Evolutionary conservation across 306 rosid species (phyloP), one percentile per base, ranked within the genome.

Genomic region (Malus orientalis): DNA sequence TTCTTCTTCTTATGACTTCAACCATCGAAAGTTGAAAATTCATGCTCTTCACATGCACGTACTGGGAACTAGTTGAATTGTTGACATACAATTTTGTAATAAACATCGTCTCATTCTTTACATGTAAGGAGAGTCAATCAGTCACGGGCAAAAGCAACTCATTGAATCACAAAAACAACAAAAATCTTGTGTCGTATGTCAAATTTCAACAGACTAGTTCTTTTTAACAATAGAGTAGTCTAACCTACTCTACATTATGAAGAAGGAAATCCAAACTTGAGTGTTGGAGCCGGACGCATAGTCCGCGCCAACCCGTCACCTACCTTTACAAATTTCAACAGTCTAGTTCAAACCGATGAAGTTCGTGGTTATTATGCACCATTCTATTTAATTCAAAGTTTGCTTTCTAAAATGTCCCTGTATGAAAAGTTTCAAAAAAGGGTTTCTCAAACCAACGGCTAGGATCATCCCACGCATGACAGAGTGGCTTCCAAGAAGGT

Each of bases 1-100:
- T 61, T 57, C 66, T 60, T 29, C 70, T 25, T 29, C 78, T n/a
- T 27, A 45, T 59, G 33, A 62, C 78, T 74, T 74, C 22, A 62
- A 57, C 49, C 33, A 45, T 47, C 36, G 19, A 29, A 19, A 10
- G 61, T 8, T 30, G 70, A 62, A 45, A 61, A 16, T 29, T 63
- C 55, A 36, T 30, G 33, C 5, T 27, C 30, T 78, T 71, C 66
- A 51, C 77, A 64, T 64, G 60, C 19, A 42, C 72, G 9, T 62
- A 6, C 38, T 1, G 16, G 55, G 55, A 49, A 49, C 6, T 49
- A 49, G 55, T 49, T 49, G 55, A 49, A 49, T 49, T 49, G 55
- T 49, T 15, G 55, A 49, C 55, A 49, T 49, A 14, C 54, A 49
- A 14, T 4, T 49, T 13, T 0, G 15, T 8, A 49, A 49, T 49